Conservation (phyloP, 495 filamentous ascomycete genomes). For the Neurospora sp. region DNA sequence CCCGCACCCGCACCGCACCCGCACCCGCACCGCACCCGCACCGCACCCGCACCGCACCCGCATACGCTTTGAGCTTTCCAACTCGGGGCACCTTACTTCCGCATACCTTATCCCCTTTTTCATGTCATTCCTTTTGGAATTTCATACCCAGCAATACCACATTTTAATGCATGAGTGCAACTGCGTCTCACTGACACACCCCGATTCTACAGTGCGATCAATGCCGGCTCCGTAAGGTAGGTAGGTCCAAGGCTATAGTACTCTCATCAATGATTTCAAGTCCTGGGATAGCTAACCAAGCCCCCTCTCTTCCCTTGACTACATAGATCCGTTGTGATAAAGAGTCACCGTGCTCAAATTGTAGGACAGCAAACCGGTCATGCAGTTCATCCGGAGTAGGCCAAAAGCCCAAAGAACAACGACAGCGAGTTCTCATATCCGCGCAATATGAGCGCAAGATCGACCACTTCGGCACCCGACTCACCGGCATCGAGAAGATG, state of each 20-base stretch:
- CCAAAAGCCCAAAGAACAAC: constrained; percentile 47
- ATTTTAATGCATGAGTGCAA: not conserved
- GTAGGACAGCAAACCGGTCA: constrained; percentile 44
- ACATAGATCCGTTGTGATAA: constrained; percentile 59
- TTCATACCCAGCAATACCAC: not conserved
- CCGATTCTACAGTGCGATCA: constrained; percentile 20
- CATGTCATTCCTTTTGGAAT: not conserved
- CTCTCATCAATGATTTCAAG: not conserved
- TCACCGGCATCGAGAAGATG: constrained; percentile 47
- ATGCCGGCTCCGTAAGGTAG: constrained; percentile 24
- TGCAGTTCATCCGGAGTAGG: constrained; percentile 52
- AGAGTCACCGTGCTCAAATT: constrained; percentile 56
- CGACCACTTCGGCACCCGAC: constrained; percentile 53
- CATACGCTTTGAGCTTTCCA: not conserved
- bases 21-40: not conserved
- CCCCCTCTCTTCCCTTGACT: not conserved
- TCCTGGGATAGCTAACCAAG: not conserved
- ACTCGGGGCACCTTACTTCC: not conserved
- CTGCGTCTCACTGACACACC: not conserved
- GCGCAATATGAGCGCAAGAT: constrained; percentile 65
- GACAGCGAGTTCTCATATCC: constrained; percentile 56
- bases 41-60: not conserved
- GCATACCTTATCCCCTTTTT: not conserved
- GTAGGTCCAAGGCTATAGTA: not conserved
- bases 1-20: too few species aligned